Percentiles rank a stretch among this genome's conserved stretches.
Evolutionary conservation across 768 basidiomycete species (phyloP).

Genomic region (Suillus placidus): DNA sequence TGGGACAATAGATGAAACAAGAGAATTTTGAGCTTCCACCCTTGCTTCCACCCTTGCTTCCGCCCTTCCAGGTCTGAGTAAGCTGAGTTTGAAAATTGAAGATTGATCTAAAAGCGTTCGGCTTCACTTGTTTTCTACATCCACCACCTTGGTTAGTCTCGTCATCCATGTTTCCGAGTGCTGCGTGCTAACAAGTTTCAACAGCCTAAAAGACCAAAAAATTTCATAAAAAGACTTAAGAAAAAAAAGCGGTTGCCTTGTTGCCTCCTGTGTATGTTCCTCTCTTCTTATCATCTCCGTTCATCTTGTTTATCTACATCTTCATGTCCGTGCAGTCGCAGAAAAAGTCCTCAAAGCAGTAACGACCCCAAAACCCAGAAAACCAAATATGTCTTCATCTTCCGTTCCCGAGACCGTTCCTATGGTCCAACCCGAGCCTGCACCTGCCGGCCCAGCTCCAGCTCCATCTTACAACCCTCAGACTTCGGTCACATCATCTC

Average conservation of each 20-base stretch:
- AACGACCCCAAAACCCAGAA: slow-evolving; percentile 74
- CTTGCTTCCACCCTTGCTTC: neutral
- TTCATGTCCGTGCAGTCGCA: slow-evolving; percentile 45
- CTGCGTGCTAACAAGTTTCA: slow-evolving; percentile 20
- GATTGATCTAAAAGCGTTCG: slow-evolving; percentile 23
- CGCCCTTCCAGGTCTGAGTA: neutral
- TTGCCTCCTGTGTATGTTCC: slow-evolving; percentile 67
- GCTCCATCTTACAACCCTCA: slow-evolving; percentile 61
- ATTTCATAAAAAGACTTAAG: slow-evolving; percentile 65
- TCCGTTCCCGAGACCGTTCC: slow-evolving; percentile 56
- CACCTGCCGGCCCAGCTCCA: slow-evolving; percentile 45
- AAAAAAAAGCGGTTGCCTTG: slow-evolving; percentile 79
- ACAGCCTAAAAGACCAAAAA: slow-evolving; percentile 62
- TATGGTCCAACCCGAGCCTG: slow-evolving; percentile 52
- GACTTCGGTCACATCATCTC: slow-evolving; percentile 59
- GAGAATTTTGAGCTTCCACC: neutral
- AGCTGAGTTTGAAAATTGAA: slow-evolving; percentile 47
- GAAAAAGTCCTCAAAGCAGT: slow-evolving; percentile 91
- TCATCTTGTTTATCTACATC: slow-evolving; percentile 20
- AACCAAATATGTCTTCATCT: slow-evolving; percentile 61
- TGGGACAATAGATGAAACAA: neutral
- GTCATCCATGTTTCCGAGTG: slow-evolving; percentile 22
- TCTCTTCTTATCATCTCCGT: slow-evolving; percentile 17
- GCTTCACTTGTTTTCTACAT: slow-evolving; percentile 48
- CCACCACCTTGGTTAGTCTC: slow-evolving; percentile 66